A percentile compares a stretch with the other conserved stretches of the same genome.
phyloP scores from a whole-genome alignment of 371 early-diverging fungal species.

The Zychaea mexicana region DNA sequence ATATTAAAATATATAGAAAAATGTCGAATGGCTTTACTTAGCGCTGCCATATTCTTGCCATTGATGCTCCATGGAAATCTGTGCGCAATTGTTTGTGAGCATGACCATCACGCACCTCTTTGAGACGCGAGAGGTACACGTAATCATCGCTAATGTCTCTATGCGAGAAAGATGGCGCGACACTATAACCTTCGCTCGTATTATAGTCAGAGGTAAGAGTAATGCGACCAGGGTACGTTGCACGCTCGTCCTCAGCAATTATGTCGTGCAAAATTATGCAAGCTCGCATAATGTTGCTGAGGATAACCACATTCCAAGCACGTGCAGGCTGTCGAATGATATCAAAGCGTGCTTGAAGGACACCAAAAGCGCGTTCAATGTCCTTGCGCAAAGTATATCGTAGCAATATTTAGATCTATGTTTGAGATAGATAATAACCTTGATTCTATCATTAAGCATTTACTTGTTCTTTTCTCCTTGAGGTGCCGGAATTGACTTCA shows the following conservation, averaged over 20 bases:
- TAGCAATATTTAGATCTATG: too few relatives aligned
- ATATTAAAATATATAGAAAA: too few relatives aligned
- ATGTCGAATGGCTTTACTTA: not conserved
- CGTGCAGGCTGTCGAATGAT: not conserved
- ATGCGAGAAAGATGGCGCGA: not conserved
- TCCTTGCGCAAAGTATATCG: not conserved
- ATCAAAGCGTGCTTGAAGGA: not conserved
- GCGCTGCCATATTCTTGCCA: not conserved
- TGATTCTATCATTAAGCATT: not conserved
- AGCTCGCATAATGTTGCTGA: not conserved
- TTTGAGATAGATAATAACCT: not conserved
- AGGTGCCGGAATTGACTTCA: not conserved
- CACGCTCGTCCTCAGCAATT: not conserved
- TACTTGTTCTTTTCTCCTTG: not conserved
- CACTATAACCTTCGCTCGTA: not conserved
- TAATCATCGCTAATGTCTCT: not conserved
- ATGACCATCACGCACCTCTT: not conserved
- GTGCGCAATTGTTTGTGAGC: not conserved
- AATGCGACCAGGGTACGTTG: not conserved
- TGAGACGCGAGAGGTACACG: not conserved
- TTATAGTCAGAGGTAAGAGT: not conserved
- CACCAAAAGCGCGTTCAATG: conserved; percentile 1
- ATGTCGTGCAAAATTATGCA: conserved; percentile 1
- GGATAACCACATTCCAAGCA: not conserved
- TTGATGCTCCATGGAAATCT: not conserved